Conservation (phyloP, 352 stramenopile genomes). For the Pythium plurisporium region DNA sequence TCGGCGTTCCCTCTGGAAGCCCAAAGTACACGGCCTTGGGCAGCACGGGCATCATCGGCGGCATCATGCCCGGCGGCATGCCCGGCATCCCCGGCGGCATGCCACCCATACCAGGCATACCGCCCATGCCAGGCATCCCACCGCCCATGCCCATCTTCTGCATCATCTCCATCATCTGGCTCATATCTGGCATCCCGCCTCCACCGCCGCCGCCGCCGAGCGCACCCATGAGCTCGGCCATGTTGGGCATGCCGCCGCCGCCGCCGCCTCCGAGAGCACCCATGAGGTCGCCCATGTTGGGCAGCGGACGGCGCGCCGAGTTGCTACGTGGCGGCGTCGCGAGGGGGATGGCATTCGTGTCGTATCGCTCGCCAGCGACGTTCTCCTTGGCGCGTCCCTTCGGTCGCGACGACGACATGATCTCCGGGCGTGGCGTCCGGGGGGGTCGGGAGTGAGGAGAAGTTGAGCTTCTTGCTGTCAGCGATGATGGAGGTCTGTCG, state of each 20-base stretch:
- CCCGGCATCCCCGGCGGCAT: slow-evolving; percentile 37
- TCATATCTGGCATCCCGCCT: slow-evolving; percentile 26
- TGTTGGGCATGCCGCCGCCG: slow-evolving; percentile 38
- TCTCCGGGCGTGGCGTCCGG: not conserved
- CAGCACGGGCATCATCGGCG: slow-evolving; percentile 45
- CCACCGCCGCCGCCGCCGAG: slow-evolving; percentile 35
- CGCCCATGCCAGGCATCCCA: slow-evolving; percentile 32
- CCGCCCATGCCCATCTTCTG: slow-evolving; percentile 45
- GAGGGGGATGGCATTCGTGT: slow-evolving; percentile 62
- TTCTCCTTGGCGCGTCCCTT: slow-evolving; percentile 73
- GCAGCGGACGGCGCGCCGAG: slow-evolving; percentile 32
- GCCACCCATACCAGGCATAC: slow-evolving; percentile 39
- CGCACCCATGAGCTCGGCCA: slow-evolving; percentile 54
- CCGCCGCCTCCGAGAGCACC: slow-evolving; percentile 36
- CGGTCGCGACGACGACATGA: slow-evolving; percentile 24
- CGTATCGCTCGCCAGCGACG: slow-evolving; percentile 76
- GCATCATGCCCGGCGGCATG: slow-evolving; percentile 38
- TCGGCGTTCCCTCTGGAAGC: slow-evolving; percentile 46
- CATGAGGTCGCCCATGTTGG: slow-evolving; percentile 56
- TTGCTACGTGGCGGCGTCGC: slow-evolving; percentile 13
- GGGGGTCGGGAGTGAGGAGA: not conserved
- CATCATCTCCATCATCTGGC: slow-evolving; percentile 55
- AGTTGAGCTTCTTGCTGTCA: not conserved
- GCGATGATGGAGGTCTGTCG: not conserved
- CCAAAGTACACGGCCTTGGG: slow-evolving; percentile 72